Evolutionary conservation across 139 green algal species (phyloP).

Genomic region (Haematococcus sp.): DNA sequence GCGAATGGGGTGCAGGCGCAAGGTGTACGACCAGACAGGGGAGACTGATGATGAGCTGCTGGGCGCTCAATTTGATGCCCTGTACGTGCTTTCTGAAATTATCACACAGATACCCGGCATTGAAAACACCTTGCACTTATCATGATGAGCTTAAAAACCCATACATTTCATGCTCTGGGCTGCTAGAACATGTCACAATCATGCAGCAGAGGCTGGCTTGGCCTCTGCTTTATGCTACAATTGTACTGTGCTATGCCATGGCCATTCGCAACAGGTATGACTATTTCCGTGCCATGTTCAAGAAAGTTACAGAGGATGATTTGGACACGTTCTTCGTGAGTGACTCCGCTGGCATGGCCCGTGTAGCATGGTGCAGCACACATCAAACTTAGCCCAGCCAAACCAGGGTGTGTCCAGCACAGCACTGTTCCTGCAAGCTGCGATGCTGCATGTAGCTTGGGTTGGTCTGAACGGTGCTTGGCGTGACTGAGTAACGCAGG

Average conservation of each 20-base stretch:
- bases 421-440: too few relatives aligned
- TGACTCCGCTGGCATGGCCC: too few relatives aligned
- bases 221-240: not conserved
- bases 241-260: too few relatives aligned
- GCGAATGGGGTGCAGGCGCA: constrained; percentile 49
- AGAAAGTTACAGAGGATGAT: constrained; percentile 37
- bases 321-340: constrained; percentile 46
- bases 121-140: not conserved
- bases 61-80: constrained; percentile 55
- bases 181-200: constrained; percentile 13
- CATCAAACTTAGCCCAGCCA: too few relatives aligned
- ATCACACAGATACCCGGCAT: not conserved
- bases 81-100: constrained; percentile 42
- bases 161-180: constrained; percentile 5
- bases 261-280: constrained; percentile 32
- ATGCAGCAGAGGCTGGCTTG: constrained; percentile 1
- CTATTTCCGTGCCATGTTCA: constrained; percentile 78
- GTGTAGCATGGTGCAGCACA: too few relatives aligned
- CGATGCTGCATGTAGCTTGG: too few relatives aligned
- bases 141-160: not conserved
- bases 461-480: too few relatives aligned
- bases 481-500: constrained; percentile 15
- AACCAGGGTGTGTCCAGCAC: too few relatives aligned
- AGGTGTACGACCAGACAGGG: constrained; percentile 91
- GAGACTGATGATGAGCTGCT: constrained; percentile 53